These are phyloP conservation scores for Isoetes engelmannii DNA, from an alignment of 83 land plant genomes.

Conservation along the genomic window DNA sequence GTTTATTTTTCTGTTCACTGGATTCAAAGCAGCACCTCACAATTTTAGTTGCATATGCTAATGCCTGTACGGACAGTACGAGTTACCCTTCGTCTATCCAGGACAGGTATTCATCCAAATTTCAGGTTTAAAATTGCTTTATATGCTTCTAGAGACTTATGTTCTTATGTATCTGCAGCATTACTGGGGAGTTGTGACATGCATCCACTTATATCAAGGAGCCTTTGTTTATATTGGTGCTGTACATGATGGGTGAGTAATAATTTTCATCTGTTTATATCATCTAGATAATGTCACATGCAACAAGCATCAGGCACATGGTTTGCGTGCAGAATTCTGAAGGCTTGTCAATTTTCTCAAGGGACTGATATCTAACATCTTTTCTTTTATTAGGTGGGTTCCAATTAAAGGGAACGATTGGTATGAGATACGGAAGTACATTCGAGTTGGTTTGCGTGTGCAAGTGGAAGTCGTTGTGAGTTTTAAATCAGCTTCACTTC, in stretches of 20 bases:
- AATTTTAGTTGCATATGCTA: neutral
- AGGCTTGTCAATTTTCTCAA: neutral
- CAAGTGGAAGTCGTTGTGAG: slow-evolving; percentile 92
- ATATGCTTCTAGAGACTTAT: neutral
- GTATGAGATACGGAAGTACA: slow-evolving; percentile 82
- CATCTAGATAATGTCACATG: too few relatives aligned
- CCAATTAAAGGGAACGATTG: slow-evolving; percentile 92
- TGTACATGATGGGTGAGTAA: slow-evolving; percentile 86
- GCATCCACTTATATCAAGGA: slow-evolving; percentile 77
- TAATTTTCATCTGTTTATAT: neutral
- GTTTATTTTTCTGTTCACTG: neutral
- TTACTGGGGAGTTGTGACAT: slow-evolving; percentile 70
- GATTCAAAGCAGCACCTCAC: too few relatives aligned
- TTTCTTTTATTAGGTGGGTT: slow-evolving; percentile 62
- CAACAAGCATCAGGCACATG: too few relatives aligned
- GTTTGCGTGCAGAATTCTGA: neutral
- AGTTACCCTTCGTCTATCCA: slow-evolving; percentile 97
- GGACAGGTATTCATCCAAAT: slow-evolving; percentile 61
- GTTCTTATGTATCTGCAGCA: slow-evolving; percentile 38
- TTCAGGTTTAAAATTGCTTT: neutral
- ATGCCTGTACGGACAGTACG: slow-evolving; percentile 53
- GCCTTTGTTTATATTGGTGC: slow-evolving; percentile 96
- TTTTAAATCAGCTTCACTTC: neutral
- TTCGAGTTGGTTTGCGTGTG: slow-evolving; percentile 90
- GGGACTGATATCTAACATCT: neutral